Evolutionary conservation across 2,329 filamentous ascomycete species (phyloP).

Genomic region (Sporothrix dimorphospora): DNA sequence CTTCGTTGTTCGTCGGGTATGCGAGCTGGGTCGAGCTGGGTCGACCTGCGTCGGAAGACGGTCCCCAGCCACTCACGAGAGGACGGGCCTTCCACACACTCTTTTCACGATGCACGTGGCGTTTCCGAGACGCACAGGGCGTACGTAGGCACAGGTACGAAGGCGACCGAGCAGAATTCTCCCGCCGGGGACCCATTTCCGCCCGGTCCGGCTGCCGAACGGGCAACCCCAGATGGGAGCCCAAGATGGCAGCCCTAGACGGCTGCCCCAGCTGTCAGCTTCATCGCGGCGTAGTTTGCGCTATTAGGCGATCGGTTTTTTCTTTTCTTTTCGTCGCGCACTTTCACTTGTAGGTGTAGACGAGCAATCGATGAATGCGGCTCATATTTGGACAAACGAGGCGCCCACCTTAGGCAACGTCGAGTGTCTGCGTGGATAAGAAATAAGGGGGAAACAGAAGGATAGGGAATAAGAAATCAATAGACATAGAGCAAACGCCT

Average conservation of each 20-base stretch:
- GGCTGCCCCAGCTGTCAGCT: neutral
- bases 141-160: too few relatives aligned
- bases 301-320: neutral
- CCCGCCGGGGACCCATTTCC: neutral
- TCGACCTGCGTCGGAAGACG: neutral
- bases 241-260: neutral
- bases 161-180: neutral
- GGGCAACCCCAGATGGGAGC: neutral
- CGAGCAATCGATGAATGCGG: too few relatives aligned
- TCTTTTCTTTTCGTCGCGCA: too few relatives aligned
- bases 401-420: too few relatives aligned
- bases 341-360: too few relatives aligned
- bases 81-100: neutral
- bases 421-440: too few relatives aligned
- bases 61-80: neutral
- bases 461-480: too few relatives aligned
- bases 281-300: neutral
- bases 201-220: neutral
- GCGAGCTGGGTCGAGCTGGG: neutral
- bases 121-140: neutral
- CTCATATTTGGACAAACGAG: too few relatives aligned
- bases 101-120: neutral
- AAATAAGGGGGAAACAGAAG: too few relatives aligned
- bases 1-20: neutral
- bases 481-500: too few relatives aligned